A percentile compares a stretch with the other conserved stretches of the same genome.
Evolutionary conservation across 2,329 filamentous ascomycete species (phyloP).

Genomic region (Epichloe uncinata): DNA sequence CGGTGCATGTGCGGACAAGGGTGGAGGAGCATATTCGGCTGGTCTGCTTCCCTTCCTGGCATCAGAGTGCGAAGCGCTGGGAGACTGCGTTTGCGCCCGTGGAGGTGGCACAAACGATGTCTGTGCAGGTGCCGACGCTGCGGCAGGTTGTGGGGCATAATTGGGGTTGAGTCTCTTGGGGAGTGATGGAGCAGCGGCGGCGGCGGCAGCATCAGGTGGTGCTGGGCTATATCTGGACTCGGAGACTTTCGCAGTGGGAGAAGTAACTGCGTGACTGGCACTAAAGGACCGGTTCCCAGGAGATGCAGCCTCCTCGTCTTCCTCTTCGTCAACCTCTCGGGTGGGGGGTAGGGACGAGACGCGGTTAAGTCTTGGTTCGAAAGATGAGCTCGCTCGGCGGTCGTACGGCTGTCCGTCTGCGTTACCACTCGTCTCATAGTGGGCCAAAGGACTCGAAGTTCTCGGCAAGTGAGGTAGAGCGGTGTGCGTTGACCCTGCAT

Average conservation of each 20-base stretch:
- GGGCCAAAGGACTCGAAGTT: conserved; percentile 52
- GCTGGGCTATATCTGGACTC: conserved; percentile 27
- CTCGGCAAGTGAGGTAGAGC: conserved; percentile 45
- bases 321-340: conserved; percentile 48
- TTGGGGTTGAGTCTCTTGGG: conserved; percentile 39
- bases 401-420: conserved; percentile 31
- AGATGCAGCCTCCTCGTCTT: conserved; percentile 17
- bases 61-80: conserved; percentile 30
- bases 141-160: conserved; percentile 32
- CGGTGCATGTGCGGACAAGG: conserved; percentile 39
- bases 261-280: conserved; percentile 9
- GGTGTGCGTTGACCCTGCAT: conserved; percentile 26
- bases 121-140: conserved; percentile 17
- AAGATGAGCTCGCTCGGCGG: conserved; percentile 37
- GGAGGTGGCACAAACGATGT: conserved; percentile 39
- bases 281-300: conserved; percentile 14
- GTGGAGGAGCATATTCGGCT: conserved; percentile 35
- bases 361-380: conserved; percentile 41
- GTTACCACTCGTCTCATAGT: conserved; percentile 42
- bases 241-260: conserved; percentile 12
- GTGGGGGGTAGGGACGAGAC: conserved; percentile 47
- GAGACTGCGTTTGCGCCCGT: conserved; percentile 50
- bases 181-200: conserved; percentile 35
- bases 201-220: conserved; percentile 20
- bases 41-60: conserved; percentile 17